Base-by-base conservation (phyloP, 1,139 yeast species). In the Lodderomyces pseudojiufengensis region DNA sequence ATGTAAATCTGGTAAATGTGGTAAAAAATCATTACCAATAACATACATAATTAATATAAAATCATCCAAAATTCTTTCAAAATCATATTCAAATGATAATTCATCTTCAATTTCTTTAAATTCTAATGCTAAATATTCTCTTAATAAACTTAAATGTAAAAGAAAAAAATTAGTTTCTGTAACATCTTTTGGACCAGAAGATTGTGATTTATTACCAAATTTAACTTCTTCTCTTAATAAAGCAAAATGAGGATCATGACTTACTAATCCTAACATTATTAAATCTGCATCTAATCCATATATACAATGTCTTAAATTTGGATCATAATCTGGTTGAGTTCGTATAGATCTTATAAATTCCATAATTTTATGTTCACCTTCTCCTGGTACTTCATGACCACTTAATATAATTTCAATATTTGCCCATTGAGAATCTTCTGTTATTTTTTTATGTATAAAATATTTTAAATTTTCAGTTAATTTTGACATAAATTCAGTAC, bases 341-440 rank as follows among this genome's bases (percentile, higher is more conserved):
- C 95, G 80, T 60, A 83, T 83, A 31, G 81, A 72, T 59, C 98
- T 77, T 45, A 94, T 87, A 54, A 80, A 94, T 51, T 86, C 87
- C 98, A 92, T 92, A 50, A 92, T 87, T 59, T 92, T 92, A 65
- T 92, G 98, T 65, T 94, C 98, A 57, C 99, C 99, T 71, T 94
- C 98, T 46, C 99, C 99, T 3, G 99, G 99, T n/a, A 88, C 97
- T 48, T 92, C 92, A 47, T 95, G 97, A 36, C 95, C 99, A 39
- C 95, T 84, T 44, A 94, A 78, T 27, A 94, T 76, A 39, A 94
- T 80, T 48, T 88, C 78, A 46, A 87, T 70, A 43, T 81, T 76
- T 47, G 87, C 84, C 98, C 98, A 94, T 37, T 84, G 87, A 5
- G 95, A 78, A 53, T 94, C 98, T 32, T 82, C 80, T 28, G 95